These are phyloP conservation scores for Sanghuangporus sanghuang DNA, from an alignment of 1,284 basidiomycete genomes.

Conservation along the genomic window DNA sequence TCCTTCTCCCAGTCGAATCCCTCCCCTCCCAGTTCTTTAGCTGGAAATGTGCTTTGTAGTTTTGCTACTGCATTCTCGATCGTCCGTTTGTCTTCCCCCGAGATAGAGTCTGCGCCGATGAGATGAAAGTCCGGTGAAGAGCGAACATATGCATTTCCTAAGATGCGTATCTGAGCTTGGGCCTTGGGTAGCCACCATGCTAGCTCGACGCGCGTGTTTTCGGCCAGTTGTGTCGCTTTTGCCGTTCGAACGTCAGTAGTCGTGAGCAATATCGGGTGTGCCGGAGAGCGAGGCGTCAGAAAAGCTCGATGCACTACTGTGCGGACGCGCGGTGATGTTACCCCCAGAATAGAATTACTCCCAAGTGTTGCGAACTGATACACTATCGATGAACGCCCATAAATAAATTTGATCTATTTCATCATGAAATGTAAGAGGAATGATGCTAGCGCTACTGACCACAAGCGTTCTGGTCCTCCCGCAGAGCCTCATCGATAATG, in stretches of 20 bases:
- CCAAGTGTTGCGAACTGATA: slow-evolving; percentile 60
- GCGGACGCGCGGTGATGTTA: slow-evolving; percentile 47
- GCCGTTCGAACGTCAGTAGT: slow-evolving; percentile 56
- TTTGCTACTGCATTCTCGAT: slow-evolving; percentile 4
- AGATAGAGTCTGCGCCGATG: slow-evolving; percentile 17
- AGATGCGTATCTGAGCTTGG: slow-evolving; percentile 55
- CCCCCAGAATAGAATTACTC: neutral
- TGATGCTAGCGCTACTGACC: slow-evolving; percentile 29
- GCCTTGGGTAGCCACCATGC: slow-evolving; percentile 56
- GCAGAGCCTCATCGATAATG: slow-evolving; percentile 40
- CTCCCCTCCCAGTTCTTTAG: slow-evolving; percentile 33
- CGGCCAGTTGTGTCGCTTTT: slow-evolving; percentile 48
- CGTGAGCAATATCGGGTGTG: slow-evolving; percentile 51
- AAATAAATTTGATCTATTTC: neutral
- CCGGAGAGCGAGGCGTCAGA: slow-evolving; percentile 36
- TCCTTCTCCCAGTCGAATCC: slow-evolving; percentile 60
- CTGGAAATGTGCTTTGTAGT: slow-evolving; percentile 22
- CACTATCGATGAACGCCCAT: slow-evolving; percentile 30
- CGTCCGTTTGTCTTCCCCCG: slow-evolving; percentile 21
- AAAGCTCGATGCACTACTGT: slow-evolving; percentile 55
- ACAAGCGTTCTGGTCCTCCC: slow-evolving; percentile 38
- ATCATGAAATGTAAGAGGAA: neutral
- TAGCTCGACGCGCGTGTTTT: slow-evolving; percentile 42
- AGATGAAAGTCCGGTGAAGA: slow-evolving; percentile 34
- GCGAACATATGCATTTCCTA: slow-evolving; percentile 43